phyloP scores from a whole-genome alignment of 768 basidiomycete genomes.

The Mycena metata region DNA sequence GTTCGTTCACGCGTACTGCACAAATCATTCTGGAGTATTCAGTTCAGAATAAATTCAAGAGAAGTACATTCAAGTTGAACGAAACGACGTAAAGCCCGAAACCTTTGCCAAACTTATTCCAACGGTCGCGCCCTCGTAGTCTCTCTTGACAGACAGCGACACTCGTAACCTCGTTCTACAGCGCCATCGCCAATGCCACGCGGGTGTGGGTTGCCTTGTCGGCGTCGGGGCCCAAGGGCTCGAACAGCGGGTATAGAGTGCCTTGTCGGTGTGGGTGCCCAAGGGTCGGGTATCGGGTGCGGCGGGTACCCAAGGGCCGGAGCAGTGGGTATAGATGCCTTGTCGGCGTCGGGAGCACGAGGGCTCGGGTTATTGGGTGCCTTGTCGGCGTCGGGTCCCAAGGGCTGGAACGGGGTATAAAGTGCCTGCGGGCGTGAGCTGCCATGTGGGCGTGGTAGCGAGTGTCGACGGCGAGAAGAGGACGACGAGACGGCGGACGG shows the following conservation, averaged over 20 bases:
- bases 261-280: neutral
- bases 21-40: too few species aligned
- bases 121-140: too few species aligned
- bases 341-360: conserved; percentile 8
- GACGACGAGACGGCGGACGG: conserved; percentile 1
- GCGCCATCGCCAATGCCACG: too few species aligned
- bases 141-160: too few species aligned
- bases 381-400: conserved; percentile 6
- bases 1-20: too few species aligned
- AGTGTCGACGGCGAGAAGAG: neutral
- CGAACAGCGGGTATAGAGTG: neutral
- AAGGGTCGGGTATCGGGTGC: neutral
- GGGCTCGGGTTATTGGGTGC: conserved; percentile 8
- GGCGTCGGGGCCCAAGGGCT: neutral
- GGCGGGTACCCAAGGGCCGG: neutral
- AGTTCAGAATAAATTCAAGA: too few species aligned
- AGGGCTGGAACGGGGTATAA: neutral
- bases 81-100: too few species aligned
- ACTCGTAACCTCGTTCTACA: too few species aligned
- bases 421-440: conserved; percentile 5
- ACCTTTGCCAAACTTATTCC: too few species aligned
- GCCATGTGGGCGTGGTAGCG: conserved; percentile 7
- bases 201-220: neutral
- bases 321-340: neutral
- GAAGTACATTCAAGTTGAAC: too few species aligned